phyloP scores from a whole-genome alignment of 352 stramenopile genomes.

The Blastocystis sp. region DNA sequence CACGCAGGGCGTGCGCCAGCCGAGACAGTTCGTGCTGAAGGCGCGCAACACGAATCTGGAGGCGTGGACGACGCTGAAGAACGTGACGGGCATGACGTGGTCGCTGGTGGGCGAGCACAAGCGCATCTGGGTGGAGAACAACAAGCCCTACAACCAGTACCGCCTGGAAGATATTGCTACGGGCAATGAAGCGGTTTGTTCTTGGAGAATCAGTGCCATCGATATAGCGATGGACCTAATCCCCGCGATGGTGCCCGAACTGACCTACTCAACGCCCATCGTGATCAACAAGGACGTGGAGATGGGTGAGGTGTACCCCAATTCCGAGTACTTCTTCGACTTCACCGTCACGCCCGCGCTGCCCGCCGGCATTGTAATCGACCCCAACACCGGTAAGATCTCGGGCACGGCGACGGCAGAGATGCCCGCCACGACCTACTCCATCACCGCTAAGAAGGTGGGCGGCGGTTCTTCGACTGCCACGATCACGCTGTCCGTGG shows the following conservation, averaged over 20 bases:
- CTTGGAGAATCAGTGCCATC: not conserved
- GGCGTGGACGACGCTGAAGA: not conserved
- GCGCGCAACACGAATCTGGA: not conserved
- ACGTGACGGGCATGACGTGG: not conserved
- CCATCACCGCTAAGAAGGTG: conserved; percentile 56
- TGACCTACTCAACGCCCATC: not conserved
- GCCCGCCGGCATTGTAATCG: not conserved
- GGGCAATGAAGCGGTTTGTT: not conserved
- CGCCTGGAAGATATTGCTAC: conserved; percentile 10
- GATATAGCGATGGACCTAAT: not conserved
- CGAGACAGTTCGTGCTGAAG: not conserved
- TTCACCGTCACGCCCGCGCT: not conserved
- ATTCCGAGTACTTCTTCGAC: not conserved
- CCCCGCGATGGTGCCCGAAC: not conserved
- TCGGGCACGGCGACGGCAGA: not conserved
- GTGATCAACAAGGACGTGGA: not conserved
- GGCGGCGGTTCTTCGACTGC: not conserved
- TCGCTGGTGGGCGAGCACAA: not conserved
- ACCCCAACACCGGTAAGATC: not conserved
- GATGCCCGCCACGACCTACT: not conserved
- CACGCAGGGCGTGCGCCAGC: not conserved
- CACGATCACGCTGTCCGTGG: not conserved
- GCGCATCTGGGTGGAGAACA: not conserved
- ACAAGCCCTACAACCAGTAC: conserved; percentile 37
- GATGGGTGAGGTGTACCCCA: conserved; percentile 8